A percentile compares a stretch with the other conserved stretches of the same genome.
Evolutionary conservation across 1,284 basidiomycete species (phyloP).

Genomic region (Trichosporon sp.): DNA sequence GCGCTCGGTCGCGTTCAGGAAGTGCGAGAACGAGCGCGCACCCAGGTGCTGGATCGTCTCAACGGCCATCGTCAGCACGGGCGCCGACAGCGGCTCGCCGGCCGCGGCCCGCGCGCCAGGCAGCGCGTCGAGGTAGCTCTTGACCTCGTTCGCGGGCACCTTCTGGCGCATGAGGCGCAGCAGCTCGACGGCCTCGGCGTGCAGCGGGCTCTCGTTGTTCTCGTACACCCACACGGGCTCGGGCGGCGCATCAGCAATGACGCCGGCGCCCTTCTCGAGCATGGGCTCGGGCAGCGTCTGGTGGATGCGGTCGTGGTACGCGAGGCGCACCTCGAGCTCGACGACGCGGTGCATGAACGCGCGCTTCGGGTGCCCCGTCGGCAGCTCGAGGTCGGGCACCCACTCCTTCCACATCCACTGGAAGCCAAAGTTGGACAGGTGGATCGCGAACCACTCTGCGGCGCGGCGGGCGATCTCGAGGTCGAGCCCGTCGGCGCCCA

Average conservation of each 20-base stretch:
- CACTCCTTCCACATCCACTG: slow-evolving; percentile 99
- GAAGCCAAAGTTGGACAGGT: slow-evolving; percentile 97
- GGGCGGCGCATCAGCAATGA: slow-evolving; percentile 70
- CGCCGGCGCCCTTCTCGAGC: slow-evolving; percentile 53
- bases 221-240: slow-evolving; percentile 81
- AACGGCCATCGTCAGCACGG: slow-evolving; percentile 73
- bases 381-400: slow-evolving; percentile 75
- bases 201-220: slow-evolving; percentile 67
- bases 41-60: slow-evolving; percentile 89
- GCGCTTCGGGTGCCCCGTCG: slow-evolving; percentile 73
- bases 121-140: slow-evolving; percentile 67
- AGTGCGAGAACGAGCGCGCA: slow-evolving; percentile 92
- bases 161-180: slow-evolving; percentile 74
- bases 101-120: slow-evolving; percentile 38
- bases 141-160: slow-evolving; percentile 65
- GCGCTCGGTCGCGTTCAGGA: slow-evolving; percentile 94
- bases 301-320: slow-evolving; percentile 89
- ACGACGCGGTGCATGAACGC: slow-evolving; percentile 82
- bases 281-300: slow-evolving; percentile 82
- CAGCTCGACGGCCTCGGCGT: slow-evolving; percentile 74
- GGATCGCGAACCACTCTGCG: slow-evolving; percentile 91
- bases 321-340: slow-evolving; percentile 84
- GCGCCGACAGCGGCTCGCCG: slow-evolving; percentile 57
- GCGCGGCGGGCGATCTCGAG: slow-evolving; percentile 75
- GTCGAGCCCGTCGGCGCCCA: slow-evolving; percentile 72